Conservation (phyloP, 768 basidiomycete genomes). For the Termitomyces sp. region DNA sequence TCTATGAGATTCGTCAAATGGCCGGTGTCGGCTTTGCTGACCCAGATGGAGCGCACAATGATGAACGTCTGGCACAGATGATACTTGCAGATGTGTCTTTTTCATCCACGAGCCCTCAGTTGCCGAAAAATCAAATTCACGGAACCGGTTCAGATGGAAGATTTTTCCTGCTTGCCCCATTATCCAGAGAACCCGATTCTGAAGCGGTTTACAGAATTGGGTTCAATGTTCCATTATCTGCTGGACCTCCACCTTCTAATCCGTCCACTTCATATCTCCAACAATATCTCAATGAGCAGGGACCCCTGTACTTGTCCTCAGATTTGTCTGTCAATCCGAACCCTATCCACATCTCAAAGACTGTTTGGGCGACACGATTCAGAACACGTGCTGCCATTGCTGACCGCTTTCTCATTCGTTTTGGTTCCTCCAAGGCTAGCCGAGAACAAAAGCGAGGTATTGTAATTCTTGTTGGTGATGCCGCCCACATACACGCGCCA, state of each 20-base stretch:
- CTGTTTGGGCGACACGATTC: conserved; percentile 46
- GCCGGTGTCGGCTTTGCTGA: conserved; percentile 41
- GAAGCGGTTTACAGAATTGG: conserved; percentile 35
- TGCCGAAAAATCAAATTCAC: conserved; percentile 18
- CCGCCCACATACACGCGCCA: conserved; percentile 53
- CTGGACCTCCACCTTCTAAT: conserved; percentile 29
- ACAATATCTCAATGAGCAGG: conserved; percentile 36
- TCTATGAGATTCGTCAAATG: conserved; percentile 36
- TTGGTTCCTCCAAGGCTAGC: not conserved
- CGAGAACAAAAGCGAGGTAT: conserved; percentile 5
- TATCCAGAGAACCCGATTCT: conserved; percentile 26
- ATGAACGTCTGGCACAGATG: conserved; percentile 33
- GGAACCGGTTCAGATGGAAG: conserved; percentile 24
- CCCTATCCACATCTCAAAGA: conserved; percentile 29
- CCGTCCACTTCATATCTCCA: conserved; percentile 42
- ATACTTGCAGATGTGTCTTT: conserved; percentile 46
- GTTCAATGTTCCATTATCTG: conserved; percentile 30
- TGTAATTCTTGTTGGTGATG: conserved; percentile 23
- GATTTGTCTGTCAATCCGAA: conserved; percentile 30
- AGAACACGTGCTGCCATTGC: conserved; percentile 42
- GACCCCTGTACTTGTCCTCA: conserved; percentile 29
- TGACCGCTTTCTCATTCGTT: conserved; percentile 30
- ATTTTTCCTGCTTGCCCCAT: conserved; percentile 31
- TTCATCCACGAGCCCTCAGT: conserved; percentile 19
- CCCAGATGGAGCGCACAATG: conserved; percentile 29